phyloP scores from a whole-genome alignment of 225 moss, liverwort and hornwort species.

The Marchantia paleacea region DNA sequence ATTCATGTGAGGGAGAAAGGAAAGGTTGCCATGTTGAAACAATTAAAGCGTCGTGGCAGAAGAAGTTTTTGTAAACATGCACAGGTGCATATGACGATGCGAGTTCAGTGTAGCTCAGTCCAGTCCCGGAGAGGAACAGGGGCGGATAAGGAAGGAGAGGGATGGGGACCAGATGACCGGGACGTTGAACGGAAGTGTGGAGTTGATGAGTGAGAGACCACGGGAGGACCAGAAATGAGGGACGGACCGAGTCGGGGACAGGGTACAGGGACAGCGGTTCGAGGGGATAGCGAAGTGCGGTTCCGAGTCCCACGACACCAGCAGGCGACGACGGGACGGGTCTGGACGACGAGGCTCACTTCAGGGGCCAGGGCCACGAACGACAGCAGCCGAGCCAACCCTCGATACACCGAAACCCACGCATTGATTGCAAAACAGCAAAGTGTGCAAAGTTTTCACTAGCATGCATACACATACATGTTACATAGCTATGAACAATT shows the following conservation, averaged over 20 bases:
- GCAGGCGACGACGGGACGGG: conserved; percentile 21
- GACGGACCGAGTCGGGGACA: conserved; percentile 6
- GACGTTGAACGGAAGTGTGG: background rate
- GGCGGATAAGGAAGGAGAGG: conserved; percentile 9
- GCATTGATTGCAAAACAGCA: conserved; percentile 22
- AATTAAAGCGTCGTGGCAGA: background rate
- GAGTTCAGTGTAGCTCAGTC: background rate
- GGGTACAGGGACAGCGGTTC: background rate
- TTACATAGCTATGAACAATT: conserved; percentile 14
- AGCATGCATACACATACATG: conserved; percentile 10
- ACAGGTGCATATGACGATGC: too few species aligned
- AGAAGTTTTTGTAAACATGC: background rate
- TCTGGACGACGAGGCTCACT: conserved; percentile 16
- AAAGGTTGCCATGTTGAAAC: background rate
- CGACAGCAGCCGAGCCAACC: conserved; percentile 13
- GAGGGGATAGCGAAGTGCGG: conserved; percentile 13
- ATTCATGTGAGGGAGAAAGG: too few species aligned
- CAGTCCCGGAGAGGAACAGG: background rate
- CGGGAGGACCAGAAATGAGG: conserved; percentile 1
- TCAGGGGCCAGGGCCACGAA: conserved; percentile 7
- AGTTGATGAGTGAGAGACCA: background rate
- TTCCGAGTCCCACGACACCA: conserved; percentile 25
- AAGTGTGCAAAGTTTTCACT: conserved; percentile 10
- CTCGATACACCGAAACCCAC: conserved; percentile 19
- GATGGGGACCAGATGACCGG: conserved; percentile 10